Evolutionary conservation across 192 early-diverging fungal genomes (phyloP).

Genomic region (Coemansia biformis): DNA sequence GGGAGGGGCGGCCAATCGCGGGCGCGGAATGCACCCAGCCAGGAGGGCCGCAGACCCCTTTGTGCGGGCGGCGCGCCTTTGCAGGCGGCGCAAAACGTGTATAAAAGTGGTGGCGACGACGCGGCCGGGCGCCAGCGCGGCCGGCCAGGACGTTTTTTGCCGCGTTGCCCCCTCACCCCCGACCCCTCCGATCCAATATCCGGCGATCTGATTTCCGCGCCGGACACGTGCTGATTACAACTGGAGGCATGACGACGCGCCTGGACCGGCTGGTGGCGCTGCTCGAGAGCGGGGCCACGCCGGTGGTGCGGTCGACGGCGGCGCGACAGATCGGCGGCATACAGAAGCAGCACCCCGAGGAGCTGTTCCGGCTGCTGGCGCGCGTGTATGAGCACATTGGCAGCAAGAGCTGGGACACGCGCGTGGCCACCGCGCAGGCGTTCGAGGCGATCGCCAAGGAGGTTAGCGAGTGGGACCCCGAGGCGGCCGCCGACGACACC

Average conservation of each 20-base stretch:
- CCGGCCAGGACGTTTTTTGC: too few species aligned
- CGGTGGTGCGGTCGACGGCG: slow-evolving; percentile 79
- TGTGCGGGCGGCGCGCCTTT: too few species aligned
- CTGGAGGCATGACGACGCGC: slow-evolving; percentile 51
- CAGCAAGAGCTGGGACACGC: slow-evolving; percentile 91
- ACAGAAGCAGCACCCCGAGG: slow-evolving; percentile 88
- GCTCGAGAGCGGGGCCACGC: slow-evolving; percentile 89
- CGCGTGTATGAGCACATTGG: slow-evolving; percentile 62
- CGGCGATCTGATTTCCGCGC: too few species aligned
- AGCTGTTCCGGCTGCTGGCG: slow-evolving; percentile 80
- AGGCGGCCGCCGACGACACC: slow-evolving; percentile 5
- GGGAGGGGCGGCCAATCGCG: too few species aligned
- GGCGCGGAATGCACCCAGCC: too few species aligned
- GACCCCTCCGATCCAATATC: too few species aligned
- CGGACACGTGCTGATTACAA: too few species aligned
- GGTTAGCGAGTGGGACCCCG: slow-evolving; percentile 81
- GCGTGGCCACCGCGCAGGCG: slow-evolving; percentile 87
- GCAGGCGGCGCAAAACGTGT: too few species aligned
- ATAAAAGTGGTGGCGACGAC: too few species aligned
- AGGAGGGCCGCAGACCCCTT: too few species aligned
- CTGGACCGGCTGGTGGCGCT: slow-evolving; percentile 91
- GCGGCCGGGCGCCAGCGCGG: too few species aligned
- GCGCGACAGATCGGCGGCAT: slow-evolving; percentile 94
- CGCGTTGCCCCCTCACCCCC: too few species aligned
- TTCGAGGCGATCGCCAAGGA: slow-evolving; percentile 86